Percentiles rank a stretch among this genome's conserved stretches.
Evolutionary conservation across 352 stramenopile species (phyloP).

Genomic region (Phytophthora hibernalis): DNA sequence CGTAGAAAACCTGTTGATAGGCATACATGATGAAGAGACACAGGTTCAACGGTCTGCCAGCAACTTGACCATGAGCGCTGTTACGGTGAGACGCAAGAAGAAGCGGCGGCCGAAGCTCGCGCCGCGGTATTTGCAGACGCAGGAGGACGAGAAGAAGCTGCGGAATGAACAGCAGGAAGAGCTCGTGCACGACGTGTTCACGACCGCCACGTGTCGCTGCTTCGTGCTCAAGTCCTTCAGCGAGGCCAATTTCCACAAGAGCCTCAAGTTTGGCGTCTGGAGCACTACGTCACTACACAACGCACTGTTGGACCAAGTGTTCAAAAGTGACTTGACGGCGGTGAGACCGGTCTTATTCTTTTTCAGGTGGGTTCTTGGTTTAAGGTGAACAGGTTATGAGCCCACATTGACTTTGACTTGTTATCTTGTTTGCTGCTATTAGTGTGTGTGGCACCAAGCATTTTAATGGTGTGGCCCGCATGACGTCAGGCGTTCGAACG

Average conservation of each 20-base stretch:
- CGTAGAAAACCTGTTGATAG: neutral
- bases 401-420: neutral
- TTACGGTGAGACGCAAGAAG: slow-evolving; percentile 13
- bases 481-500: slow-evolving; percentile 68
- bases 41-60: neutral
- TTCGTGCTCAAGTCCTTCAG: slow-evolving; percentile 90
- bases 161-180: slow-evolving; percentile 37
- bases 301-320: slow-evolving; percentile 71
- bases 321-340: slow-evolving; percentile 71
- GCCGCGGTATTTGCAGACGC: slow-evolving; percentile 45
- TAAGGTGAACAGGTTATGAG: slow-evolving; percentile 6
- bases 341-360: slow-evolving; percentile 77
- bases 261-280: slow-evolving; percentile 86
- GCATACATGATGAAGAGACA: neutral
- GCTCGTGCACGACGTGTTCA: slow-evolving; percentile 64
- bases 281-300: slow-evolving; percentile 79
- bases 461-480: slow-evolving; percentile 80
- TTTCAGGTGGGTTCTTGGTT: slow-evolving; percentile 58
- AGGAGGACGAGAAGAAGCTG: slow-evolving; percentile 5
- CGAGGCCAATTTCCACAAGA: slow-evolving; percentile 88
- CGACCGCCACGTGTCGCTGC: slow-evolving; percentile 69
- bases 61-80: slow-evolving; percentile 2
- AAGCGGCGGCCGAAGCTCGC: slow-evolving; percentile 51
- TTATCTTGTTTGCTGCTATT: neutral
- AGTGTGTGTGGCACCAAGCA: slow-evolving; percentile 81